Base-by-base conservation (phyloP, 2,329 filamentous ascomycete species). In the Fusarium odoratissimum region DNA sequence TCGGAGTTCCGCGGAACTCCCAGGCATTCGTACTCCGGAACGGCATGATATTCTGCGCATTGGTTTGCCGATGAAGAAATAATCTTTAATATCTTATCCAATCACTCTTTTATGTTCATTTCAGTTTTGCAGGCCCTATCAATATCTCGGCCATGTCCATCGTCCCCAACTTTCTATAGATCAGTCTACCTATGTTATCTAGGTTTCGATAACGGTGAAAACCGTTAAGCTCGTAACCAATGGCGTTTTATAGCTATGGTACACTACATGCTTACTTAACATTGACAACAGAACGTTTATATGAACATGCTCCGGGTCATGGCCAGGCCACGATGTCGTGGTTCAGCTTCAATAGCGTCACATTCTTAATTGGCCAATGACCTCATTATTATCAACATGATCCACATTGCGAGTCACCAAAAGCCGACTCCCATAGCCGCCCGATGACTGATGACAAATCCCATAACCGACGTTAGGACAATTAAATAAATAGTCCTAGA, bases 1-100 rank as follows among this genome's bases (percentile, higher is more conserved):
- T 21, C 67, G 73, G 73, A 75, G 31, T 46, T 74, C 70, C 70
- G 11, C 19, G 73, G 73, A 75, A 48, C 60, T 71, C 60, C 62
- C 30, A 25, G 54, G 42, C 7, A 38, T 28, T 17, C 16, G 19
- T 2, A 8, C 33, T 46, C 40, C 28, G 33, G 23, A 16, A 16
- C 33, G 6, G 13, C 33, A 16, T 33, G 4, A 14, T 8, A 16
- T 3, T 49, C n/a, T 14, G 4, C 5, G 16, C 5, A 8, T 49
- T 17, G 8, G 5, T 3, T 13, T 7, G n/a, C 9, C 16, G 5
- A 2, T 10, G 8, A 2, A 8, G 12, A 10, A 23, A 23, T 19
- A 10, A 33, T 33, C 10, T 6, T 1, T 3, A 33, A 4, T 13
- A 17, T 13, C 3, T 5, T 13, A 2, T 2, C 12, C 21, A n/a